Conservation (phyloP, 2,329 filamentous ascomycete species). For the Trichocomaceae sp. region DNA sequence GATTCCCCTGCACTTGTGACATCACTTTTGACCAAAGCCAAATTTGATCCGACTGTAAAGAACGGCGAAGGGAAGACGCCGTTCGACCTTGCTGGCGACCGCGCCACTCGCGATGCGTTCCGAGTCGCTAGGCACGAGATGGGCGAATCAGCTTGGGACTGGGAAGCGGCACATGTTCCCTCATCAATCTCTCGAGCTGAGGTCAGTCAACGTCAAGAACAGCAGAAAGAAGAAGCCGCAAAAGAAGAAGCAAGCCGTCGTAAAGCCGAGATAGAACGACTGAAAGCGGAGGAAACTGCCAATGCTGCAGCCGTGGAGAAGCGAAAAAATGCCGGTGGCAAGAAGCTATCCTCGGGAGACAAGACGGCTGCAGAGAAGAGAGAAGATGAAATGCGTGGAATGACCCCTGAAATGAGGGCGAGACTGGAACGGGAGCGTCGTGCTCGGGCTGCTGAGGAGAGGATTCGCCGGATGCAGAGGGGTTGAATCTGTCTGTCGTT, state of each 20-base stretch:
- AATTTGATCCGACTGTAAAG: conserved; percentile 63
- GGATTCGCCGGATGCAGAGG: conserved; percentile 61
- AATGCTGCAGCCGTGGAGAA: conserved; percentile 35
- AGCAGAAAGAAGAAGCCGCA: conserved; percentile 63
- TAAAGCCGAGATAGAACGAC: conserved; percentile 64
- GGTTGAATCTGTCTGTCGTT: conserved; percentile 13
- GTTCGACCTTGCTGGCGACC: conserved; percentile 82
- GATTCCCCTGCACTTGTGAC: conserved; percentile 71
- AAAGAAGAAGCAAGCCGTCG: conserved; percentile 64
- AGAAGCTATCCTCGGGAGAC: conserved; percentile 52
- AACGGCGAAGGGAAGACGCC: conserved; percentile 76
- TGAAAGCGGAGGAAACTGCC: conserved; percentile 57
- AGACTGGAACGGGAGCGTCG: conserved; percentile 80
- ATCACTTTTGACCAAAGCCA: conserved; percentile 67
- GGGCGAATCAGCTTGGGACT: conserved; percentile 69
- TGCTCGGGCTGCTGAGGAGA: conserved; percentile 85
- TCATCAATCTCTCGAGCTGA: conserved; percentile 63
- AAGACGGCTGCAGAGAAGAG: conserved; percentile 75
- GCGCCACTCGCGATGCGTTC: conserved; percentile 82
- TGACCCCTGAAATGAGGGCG: conserved; percentile 82
- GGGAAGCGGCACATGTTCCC: conserved; percentile 70
- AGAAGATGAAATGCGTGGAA: conserved; percentile 73
- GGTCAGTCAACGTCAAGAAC: conserved; percentile 60
- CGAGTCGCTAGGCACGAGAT: conserved; percentile 77
- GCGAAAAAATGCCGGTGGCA: conserved; percentile 48